phyloP scores from a whole-genome alignment of 1,284 basidiomycete species.

The Microbotryum lychnidis-dioicae region DNA sequence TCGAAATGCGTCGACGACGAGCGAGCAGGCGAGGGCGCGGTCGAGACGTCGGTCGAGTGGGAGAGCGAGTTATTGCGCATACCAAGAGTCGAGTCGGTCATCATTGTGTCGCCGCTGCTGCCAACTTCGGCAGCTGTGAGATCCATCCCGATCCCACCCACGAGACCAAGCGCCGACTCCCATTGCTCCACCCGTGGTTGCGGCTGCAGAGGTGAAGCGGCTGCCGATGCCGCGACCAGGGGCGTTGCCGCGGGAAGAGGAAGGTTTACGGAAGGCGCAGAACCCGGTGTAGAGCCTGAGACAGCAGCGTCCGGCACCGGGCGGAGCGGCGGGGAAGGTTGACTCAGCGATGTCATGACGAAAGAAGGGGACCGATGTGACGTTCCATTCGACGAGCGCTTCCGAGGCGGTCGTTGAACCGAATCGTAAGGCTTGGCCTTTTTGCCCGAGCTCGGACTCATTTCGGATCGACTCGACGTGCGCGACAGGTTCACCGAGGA shows the following conservation, averaged over 20 bases:
- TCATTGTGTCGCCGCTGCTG: not conserved
- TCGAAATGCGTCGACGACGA: conserved; percentile 5
- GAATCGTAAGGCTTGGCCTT: conserved; percentile 38
- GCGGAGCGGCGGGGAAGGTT: not conserved
- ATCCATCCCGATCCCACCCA: conserved; percentile 13
- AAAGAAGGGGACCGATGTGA: conserved; percentile 28
- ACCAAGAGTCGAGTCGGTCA: not conserved
- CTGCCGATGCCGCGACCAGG: not conserved
- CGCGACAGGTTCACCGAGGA: not conserved
- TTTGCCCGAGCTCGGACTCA: conserved; percentile 8
- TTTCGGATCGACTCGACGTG: not conserved
- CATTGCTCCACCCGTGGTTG: not conserved
- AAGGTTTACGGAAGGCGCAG: not conserved
- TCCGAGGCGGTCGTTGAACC: conserved; percentile 22
- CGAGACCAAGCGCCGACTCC: conserved; percentile 9
- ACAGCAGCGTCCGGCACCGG: not conserved
- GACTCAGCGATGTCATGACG: conserved; percentile 33
- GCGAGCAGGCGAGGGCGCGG: conserved; percentile 7
- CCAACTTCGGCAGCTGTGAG: not conserved
- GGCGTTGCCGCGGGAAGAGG: not conserved
- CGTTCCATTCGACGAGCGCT: conserved; percentile 12
- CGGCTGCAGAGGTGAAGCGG: not conserved
- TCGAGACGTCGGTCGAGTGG: conserved; percentile 4
- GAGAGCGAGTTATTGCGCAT: not conserved
- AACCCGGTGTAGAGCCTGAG: not conserved